A percentile compares a stretch with the other conserved stretches of the same genome.
These are phyloP conservation scores for Orbilia ellipsospora DNA, from an alignment of 2,329 filamentous ascomycete genomes.

Conservation along the genomic window DNA sequence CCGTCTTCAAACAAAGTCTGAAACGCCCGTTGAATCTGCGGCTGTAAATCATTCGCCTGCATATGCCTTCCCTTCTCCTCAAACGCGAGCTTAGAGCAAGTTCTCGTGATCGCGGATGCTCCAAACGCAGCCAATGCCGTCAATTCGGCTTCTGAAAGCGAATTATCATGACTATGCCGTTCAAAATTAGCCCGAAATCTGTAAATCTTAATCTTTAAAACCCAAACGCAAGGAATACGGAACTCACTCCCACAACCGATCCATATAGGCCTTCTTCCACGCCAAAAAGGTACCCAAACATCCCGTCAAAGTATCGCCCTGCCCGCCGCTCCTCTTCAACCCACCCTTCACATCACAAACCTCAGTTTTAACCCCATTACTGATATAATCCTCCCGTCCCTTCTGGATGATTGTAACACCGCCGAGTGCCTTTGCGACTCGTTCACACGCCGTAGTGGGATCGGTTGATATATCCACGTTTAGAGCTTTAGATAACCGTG, in stretches of 20 bases:
- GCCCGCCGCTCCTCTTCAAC: slow-evolving; percentile 88
- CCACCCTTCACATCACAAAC: slow-evolving; percentile 82
- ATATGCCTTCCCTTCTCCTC: slow-evolving; percentile 84
- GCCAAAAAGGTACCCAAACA: slow-evolving; percentile 86
- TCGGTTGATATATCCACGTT: slow-evolving; percentile 70
- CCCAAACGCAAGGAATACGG: background rate
- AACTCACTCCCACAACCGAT: slow-evolving; percentile 76
- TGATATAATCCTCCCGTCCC: slow-evolving; percentile 82
- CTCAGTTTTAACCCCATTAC: slow-evolving; percentile 79
- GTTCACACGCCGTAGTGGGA: slow-evolving; percentile 70
- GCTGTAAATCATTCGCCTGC: slow-evolving; percentile 92
- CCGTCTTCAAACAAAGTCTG: slow-evolving; percentile 80
- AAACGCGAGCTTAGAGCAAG: slow-evolving; percentile 89
- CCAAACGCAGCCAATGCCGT: slow-evolving; percentile 85
- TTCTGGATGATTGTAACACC: slow-evolving; percentile 95
- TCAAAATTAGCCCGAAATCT: slow-evolving; percentile 57
- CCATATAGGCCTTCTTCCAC: slow-evolving; percentile 87
- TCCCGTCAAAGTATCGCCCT: slow-evolving; percentile 94
- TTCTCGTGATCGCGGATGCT: slow-evolving; percentile 86
- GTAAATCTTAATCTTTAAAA: background rate
- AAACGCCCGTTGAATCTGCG: slow-evolving; percentile 87
- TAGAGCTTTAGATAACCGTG: slow-evolving; percentile 79
- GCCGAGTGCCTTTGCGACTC: slow-evolving; percentile 79
- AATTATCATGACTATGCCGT: slow-evolving; percentile 62
- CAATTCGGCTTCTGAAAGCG: slow-evolving; percentile 71